Evolutionary conservation across 495 filamentous ascomycete genomes (phyloP).

Genomic region (Aspergillus sclerotiicarbonarius): DNA sequence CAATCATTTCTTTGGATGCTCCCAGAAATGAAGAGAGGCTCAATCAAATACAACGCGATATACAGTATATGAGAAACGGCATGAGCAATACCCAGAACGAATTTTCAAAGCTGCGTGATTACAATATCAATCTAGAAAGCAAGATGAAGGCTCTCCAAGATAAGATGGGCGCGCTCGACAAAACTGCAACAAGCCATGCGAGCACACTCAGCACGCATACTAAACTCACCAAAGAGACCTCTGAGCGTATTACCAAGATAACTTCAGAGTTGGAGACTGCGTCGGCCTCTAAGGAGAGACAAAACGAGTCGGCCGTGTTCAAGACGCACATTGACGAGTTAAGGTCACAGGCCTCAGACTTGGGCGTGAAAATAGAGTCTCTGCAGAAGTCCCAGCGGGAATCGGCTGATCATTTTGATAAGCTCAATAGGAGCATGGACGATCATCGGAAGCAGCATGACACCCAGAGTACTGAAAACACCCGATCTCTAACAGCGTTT

Average conservation of each 20-base stretch:
- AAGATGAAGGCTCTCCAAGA: conserved; percentile 5
- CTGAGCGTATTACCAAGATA: conserved; percentile 1
- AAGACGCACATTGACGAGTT: not conserved
- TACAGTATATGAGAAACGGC: conserved; percentile 5
- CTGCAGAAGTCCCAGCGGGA: conserved; percentile 8
- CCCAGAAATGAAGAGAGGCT: conserved; percentile 1
- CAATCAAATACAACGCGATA: conserved; percentile 7
- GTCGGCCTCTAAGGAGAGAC: not conserved
- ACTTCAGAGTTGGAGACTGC: not conserved
- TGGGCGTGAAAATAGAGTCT: conserved; percentile 1
- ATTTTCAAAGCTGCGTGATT: not conserved
- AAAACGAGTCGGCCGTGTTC: not conserved
- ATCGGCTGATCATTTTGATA: not conserved
- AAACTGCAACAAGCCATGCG: not conserved
- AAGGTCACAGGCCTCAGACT: not conserved
- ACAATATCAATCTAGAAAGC: conserved; percentile 2
- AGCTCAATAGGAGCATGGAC: not conserved
- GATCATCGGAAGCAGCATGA: too few species aligned
- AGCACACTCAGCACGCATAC: not conserved
- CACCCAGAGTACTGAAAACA: conserved; percentile 7
- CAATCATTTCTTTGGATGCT: not conserved
- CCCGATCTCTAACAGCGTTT: not conserved
- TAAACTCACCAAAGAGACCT: not conserved
- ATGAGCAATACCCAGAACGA: not conserved
- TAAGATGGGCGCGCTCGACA: conserved; percentile 1